Percentiles rank a stretch among this genome's conserved stretches.
phyloP scores from a whole-genome alignment of 371 early-diverging fungal genomes.

The Mortierella sp. region DNA sequence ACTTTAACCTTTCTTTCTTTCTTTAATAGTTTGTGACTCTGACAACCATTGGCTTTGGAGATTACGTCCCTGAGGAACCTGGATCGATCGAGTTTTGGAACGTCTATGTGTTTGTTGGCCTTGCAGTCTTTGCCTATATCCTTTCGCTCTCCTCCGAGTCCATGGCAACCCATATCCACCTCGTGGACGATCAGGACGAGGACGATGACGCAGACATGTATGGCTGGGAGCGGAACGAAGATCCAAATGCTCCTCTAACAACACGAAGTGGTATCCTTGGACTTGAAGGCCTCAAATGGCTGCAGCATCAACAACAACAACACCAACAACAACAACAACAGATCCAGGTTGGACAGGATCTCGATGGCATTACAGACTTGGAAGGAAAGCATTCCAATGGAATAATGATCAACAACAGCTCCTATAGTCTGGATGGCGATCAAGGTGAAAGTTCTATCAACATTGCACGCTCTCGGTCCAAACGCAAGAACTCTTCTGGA shows the following conservation, averaged over 20 bases:
- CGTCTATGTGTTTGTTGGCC: slow-evolving; percentile 14
- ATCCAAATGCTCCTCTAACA: slow-evolving; percentile 19
- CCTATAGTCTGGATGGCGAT: slow-evolving; percentile 2
- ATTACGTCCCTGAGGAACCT: slow-evolving; percentile 3
- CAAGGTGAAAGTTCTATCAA: slow-evolving; percentile 6
- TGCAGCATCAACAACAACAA: slow-evolving; percentile 25
- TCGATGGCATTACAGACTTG: too few species aligned
- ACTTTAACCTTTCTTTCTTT: background rate
- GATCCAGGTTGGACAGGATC: slow-evolving; percentile 10
- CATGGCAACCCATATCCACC: slow-evolving; percentile 12
- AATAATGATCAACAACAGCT: background rate
- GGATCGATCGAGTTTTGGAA: slow-evolving; percentile 19
- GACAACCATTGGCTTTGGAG: slow-evolving; percentile 16
- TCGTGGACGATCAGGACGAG: slow-evolving; percentile 10
- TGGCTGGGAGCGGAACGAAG: slow-evolving; percentile 42
- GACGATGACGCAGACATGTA: slow-evolving; percentile 26
- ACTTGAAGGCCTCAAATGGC: slow-evolving; percentile 28
- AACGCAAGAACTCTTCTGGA: slow-evolving; percentile 13
- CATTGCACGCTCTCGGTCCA: slow-evolving; percentile 10
- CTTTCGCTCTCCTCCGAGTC: slow-evolving; percentile 13
- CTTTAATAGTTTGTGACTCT: slow-evolving; percentile 10
- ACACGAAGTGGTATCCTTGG: slow-evolving; percentile 33
- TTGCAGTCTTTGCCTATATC: slow-evolving; percentile 12
- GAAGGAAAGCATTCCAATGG: background rate
- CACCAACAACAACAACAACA: slow-evolving; percentile 14